Evolutionary conservation across 257 asterid species (phyloP), one percentile per base, ranked within the genome.

Genomic region (Nicotiana attenuata): DNA sequence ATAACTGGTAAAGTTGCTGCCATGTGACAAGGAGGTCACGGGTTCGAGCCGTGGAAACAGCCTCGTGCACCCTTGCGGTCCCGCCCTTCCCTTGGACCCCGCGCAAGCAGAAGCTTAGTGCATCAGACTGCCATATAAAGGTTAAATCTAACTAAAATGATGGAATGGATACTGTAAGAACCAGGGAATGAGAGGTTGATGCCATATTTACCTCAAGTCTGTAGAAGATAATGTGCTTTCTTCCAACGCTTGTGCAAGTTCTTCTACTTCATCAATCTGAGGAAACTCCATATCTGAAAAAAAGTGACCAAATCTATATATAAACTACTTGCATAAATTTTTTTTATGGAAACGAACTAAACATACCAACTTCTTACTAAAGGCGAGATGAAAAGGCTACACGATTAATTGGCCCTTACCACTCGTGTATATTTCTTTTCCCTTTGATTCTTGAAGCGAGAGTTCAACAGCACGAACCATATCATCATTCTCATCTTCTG

Each of bases 401-500:
- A 52, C 22, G 15, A 13, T 45, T 73, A 47, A 6, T 28, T 26
- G 78, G 17, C 61, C n/a, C 78, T 73, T 73, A 75, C 80, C 80
- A 7, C 80, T 38, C 1, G 22, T 28, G 63, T 75, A 50, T 50
- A 4, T 4, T 4, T 75, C 64, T 8, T 75, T 33, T 26, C 24
- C 80, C 45, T 75, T 22, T 2, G 80, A 24, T 26, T 75, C 63
- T 50, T 75, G 63, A 26, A 75, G 63, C 26, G 80, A 75, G 45
- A 50, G 28, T 15, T 75, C 63, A 50, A 50, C 7, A 50, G 80
- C 80, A 50, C 63, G 80, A 2, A 8, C 10, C 63, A 75, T 7
- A 26, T 75, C 63, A 41, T 75, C 80, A 75, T 75, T 75, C 60
- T 75, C 80, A 50, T 75, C 80, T 75, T 75, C 63, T 75, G 64